Conservation (phyloP, 495 filamentous ascomycete species). For the Viridothelium virens region DNA sequence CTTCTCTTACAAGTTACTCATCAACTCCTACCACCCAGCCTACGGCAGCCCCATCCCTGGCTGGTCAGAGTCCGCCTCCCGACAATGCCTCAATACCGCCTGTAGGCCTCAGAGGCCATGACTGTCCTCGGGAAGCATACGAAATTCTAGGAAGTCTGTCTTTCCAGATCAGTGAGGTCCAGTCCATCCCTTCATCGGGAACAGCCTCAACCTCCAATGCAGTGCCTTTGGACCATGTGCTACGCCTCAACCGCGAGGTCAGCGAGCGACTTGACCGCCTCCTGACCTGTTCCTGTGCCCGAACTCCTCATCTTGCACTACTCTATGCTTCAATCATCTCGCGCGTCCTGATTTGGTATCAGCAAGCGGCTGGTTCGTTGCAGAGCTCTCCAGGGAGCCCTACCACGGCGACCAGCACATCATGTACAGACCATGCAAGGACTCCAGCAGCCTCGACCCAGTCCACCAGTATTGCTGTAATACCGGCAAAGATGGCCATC, state of each 20-base stretch:
- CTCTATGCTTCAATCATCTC: slow-evolving; percentile 35
- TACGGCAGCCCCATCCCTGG: background rate
- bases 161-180: background rate
- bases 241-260: background rate
- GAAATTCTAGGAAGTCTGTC: background rate
- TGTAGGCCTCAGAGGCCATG: too few relatives aligned
- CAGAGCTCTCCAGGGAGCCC: background rate
- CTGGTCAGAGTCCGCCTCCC: background rate
- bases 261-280: background rate
- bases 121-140: background rate
- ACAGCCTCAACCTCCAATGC: background rate
- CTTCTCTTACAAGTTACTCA: background rate
- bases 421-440: background rate
- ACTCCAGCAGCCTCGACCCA: background rate
- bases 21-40: background rate
- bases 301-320: slow-evolving; percentile 26
- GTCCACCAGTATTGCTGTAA: background rate
- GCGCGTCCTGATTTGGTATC: slow-evolving; percentile 33
- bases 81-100: too few relatives aligned
- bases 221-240: background rate
- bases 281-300: slow-evolving; percentile 18
- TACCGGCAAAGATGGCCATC: background rate
- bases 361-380: slow-evolving; percentile 29
- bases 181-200: background rate
- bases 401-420: background rate